phyloP scores from a whole-genome alignment of 345 rosid genomes.

The Barbarea vulgaris region DNA sequence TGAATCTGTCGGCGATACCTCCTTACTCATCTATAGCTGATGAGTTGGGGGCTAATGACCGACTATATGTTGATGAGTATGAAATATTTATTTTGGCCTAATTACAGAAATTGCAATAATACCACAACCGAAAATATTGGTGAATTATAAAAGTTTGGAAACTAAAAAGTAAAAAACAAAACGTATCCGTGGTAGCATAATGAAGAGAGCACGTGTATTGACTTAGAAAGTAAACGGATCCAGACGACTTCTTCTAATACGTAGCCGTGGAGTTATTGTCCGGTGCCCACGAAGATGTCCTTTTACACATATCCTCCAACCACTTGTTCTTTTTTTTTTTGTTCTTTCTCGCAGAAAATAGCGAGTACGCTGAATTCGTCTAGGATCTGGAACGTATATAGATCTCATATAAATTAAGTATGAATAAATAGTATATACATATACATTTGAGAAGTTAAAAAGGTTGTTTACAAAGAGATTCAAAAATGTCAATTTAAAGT shows the following conservation, averaged over 20 bases:
- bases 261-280: constrained; percentile 1
- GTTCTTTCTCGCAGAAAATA: background rate
- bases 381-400: background rate
- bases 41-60: background rate
- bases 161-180: background rate
- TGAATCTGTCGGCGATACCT: constrained; percentile 20
- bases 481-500: background rate
- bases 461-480: background rate
- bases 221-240: constrained; percentile 31
- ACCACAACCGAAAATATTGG: constrained; percentile 16
- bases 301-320: constrained; percentile 12
- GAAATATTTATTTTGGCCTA: background rate
- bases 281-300: background rate
- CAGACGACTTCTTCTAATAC: constrained; percentile 26
- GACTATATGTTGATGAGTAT: background rate
- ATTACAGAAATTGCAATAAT: background rate
- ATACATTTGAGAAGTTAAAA: background rate
- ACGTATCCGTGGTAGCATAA: constrained; percentile 21
- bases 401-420: background rate
- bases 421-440: background rate
- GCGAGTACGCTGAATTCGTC: background rate
- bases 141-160: background rate
- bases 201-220: constrained; percentile 21
- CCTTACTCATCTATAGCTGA: background rate
- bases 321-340: background rate